Evolutionary conservation across 2,329 filamentous ascomycete genomes (phyloP), one percentile per base, ranked within the genome.

Genomic region (Thielaviopsis euricoi): DNA sequence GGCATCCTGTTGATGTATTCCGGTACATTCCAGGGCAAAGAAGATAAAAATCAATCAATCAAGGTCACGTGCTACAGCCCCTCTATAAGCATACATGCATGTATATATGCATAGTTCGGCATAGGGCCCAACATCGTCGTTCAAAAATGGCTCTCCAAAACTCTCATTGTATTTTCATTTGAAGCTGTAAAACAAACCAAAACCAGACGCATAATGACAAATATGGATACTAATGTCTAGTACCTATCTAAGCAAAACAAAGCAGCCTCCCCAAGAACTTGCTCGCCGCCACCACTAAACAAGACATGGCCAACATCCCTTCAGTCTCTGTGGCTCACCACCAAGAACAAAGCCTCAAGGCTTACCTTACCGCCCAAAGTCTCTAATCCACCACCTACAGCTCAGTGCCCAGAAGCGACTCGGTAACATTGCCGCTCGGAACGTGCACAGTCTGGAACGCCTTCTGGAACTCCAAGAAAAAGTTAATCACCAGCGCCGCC

Each of bases 401-500:
- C 37, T 60, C 58, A 15, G 23, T 49, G 6, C 48, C 58, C 12
- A 60, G 52, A 25, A 23, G 21, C 22, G 58, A 52, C 22, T 21
- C 48, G 22, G 58, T 60, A 19, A 26, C 46, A 37, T 60, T 58
- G 26, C 7, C 40, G 25, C 52, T 29, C 21, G 52, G 46, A 10
- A 26, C 48, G 46, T 55, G 43, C 17, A 53, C 48, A 17, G 21
- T 52, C 13, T 57, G 52, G 25, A 60, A 60, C 15, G 58, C 58
- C 58, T 58, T 60, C 23, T 50, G 58, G 55, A 88, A 85, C 76
- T 91, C 89, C 69, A 97, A 89, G 23, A 79, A 79, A 73, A 97
- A 95, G 69, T 98, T 98, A 64, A 95, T 68, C 60, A 89, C 76
- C 66, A 98, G 71, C 6, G 90, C 89, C 54, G 85, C 66, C 62